Evolutionary conservation across 257 asterid species (phyloP).

Genomic region (Solanum paucissectum): DNA sequence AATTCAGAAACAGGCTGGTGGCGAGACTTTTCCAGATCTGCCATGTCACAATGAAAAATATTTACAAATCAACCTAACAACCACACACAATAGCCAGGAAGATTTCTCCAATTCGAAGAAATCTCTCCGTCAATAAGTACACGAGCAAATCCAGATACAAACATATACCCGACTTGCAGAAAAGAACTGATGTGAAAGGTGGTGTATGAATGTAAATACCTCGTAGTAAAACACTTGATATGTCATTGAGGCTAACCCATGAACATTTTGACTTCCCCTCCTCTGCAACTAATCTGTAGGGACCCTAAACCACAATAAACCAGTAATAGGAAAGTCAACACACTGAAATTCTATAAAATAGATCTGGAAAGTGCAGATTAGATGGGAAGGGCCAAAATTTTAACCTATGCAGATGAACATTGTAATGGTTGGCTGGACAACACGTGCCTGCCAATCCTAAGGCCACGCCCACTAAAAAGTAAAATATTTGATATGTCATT

Average conservation of each 20-base stretch:
- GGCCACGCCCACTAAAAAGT: neutral
- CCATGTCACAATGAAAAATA: slow-evolving; percentile 10
- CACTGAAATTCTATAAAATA: neutral
- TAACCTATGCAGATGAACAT: neutral
- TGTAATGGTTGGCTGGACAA: neutral
- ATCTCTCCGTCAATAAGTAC: neutral
- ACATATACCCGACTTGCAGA: neutral
- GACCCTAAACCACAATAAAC: slow-evolving; percentile 53
- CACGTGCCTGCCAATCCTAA: neutral
- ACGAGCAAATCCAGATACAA: neutral
- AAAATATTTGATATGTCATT: neutral
- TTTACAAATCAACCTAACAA: neutral
- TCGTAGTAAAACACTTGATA: slow-evolving; percentile 67
- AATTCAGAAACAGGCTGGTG: slow-evolving; percentile 89
- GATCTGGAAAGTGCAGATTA: neutral
- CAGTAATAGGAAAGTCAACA: slow-evolving; percentile 2
- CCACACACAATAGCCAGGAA: neutral
- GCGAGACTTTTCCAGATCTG: slow-evolving; percentile 74
- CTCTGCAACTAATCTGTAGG: slow-evolving; percentile 91
- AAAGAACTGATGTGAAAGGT: neutral
- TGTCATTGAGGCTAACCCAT: slow-evolving; percentile 89
- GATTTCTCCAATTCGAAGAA: neutral
- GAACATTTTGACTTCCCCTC: slow-evolving; percentile 95
- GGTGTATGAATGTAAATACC: slow-evolving; percentile 29
- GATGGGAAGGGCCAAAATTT: neutral